These are phyloP conservation scores for Coprinopsis sp. DNA, from an alignment of 768 basidiomycete species.

Conservation along the genomic window DNA sequence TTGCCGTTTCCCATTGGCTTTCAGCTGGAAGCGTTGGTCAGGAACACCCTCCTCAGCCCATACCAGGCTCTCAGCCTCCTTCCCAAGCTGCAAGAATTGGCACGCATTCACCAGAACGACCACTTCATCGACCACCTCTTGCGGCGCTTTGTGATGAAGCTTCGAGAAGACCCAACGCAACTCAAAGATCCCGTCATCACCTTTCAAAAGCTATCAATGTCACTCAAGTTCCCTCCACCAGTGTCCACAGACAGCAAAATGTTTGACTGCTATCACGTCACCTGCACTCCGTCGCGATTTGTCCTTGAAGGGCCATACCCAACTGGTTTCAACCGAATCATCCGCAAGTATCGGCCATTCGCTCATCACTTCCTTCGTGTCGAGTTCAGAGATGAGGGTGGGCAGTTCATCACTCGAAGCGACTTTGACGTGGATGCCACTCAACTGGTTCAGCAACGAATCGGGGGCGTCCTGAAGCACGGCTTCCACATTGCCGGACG, in stretches of 20 bases:
- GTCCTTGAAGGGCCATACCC: constrained; percentile 72
- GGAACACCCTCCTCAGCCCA: constrained; percentile 57
- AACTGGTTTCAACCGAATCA: constrained; percentile 73
- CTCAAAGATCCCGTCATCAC: constrained; percentile 39
- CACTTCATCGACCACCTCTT: constrained; percentile 43
- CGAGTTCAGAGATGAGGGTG: constrained; percentile 80
- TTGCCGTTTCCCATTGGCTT: constrained; percentile 68
- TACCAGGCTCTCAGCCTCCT: constrained; percentile 47
- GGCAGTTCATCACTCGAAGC: constrained; percentile 64
- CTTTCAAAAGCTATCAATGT: constrained; percentile 21
- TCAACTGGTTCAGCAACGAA: constrained; percentile 50
- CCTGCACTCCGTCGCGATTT: constrained; percentile 69
- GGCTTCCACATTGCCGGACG: constrained; percentile 72
- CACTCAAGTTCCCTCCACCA: constrained; percentile 19
- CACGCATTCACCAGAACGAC: constrained; percentile 20
- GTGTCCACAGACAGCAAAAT: constrained; percentile 23
- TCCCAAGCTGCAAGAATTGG: constrained; percentile 38
- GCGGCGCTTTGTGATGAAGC: constrained; percentile 45
- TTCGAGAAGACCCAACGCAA: constrained; percentile 36
- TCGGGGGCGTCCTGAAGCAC: constrained; percentile 50
- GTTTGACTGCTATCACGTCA: constrained; percentile 67
- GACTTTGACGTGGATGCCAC: constrained; percentile 57
- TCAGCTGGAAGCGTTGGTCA: constrained; percentile 68
- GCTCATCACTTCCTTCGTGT: constrained; percentile 75
- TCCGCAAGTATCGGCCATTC: constrained; percentile 57